Evolutionary conservation across 345 rosid species (phyloP), one percentile per base, ranked within the genome.

Genomic region (Populus alba): DNA sequence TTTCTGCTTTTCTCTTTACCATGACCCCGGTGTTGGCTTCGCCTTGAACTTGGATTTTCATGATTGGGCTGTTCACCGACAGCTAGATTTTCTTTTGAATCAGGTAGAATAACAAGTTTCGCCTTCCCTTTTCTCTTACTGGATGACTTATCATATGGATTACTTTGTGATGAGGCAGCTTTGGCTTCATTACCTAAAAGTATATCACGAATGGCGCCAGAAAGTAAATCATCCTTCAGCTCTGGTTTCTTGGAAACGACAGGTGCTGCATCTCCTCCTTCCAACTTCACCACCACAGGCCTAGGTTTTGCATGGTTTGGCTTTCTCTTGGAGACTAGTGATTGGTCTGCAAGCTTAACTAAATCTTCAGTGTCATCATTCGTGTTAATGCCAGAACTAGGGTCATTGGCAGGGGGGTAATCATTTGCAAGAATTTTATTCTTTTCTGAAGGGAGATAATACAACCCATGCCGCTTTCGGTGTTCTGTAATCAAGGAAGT

Each of bases 271-370:
- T 88, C 92, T 76, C 86, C 94, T 80, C 89, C 95, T 76, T 94
- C 97, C 81, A 97, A 88, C 86, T 89, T 90, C 77, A 97, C 97
- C 67, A 97, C 97, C 72, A 94, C 95, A 68, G 99, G 98, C 88
- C 99, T 92, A 25, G 89, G 88, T 79, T 96, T 96, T 33, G 87
- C 84, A 73, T 82, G 81, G 79, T 79, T 90, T 45, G 85, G 73
- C 81, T 89, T 97, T 78, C 83, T 90, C 85, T 86, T 89, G 13
- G 86, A 80, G 66, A 78, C 78, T 55, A 91, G 84, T 23, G 93
- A 90, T 72, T 89, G 89, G 51, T 78, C 88, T 0, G 92, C 80
- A 74, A 92, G 87, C 81, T 85, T 87, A 72, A 80, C 83, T 38
- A 90, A 85, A 85, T 85, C 88, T 68, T 79, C 81, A 5, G 85